Percentiles rank a stretch among this genome's conserved stretches.
Conservation (phyloP, 257 asterid genomes). For the Fraxinus cuspidata region DNA sequence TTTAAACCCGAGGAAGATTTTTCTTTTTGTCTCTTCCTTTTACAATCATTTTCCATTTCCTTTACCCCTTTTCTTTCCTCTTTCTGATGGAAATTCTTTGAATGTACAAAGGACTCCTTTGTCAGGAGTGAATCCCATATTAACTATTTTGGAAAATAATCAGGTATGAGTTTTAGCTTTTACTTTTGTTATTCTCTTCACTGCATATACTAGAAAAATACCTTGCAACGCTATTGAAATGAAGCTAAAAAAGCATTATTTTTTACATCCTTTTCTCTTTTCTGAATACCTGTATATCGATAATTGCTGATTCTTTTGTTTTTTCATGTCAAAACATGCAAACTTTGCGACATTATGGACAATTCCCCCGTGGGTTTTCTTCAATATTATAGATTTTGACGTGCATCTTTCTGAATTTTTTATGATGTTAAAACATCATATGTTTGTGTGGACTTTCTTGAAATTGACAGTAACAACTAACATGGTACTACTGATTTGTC, state of each 20-base stretch:
- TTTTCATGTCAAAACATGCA: constrained; percentile 3
- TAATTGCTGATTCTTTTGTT: background rate
- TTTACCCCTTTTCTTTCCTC: background rate
- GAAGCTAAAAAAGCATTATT: background rate
- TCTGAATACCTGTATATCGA: background rate
- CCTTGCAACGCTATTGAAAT: constrained; percentile 24
- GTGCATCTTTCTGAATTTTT: background rate
- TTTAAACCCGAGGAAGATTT: background rate
- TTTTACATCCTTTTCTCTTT: background rate
- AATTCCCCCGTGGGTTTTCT: background rate
- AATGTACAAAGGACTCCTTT: background rate
- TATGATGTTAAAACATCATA: constrained; percentile 9
- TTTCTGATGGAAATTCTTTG: constrained; percentile 12
- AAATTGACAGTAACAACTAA: constrained; percentile 47
- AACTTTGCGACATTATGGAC: constrained; percentile 4
- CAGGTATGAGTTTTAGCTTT: constrained; percentile 16
- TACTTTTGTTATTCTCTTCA: background rate
- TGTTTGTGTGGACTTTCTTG: constrained; percentile 34
- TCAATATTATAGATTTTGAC: background rate
- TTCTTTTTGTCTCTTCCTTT: background rate
- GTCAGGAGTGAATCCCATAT: constrained; percentile 26
- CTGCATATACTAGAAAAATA: background rate
- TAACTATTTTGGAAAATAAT: background rate
- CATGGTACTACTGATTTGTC: constrained; percentile 40
- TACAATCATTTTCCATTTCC: background rate